Percentiles rank a stretch among this genome's conserved stretches.
phyloP scores from a whole-genome alignment of 805 yeast genomes.

The Pichia kluyveri region DNA sequence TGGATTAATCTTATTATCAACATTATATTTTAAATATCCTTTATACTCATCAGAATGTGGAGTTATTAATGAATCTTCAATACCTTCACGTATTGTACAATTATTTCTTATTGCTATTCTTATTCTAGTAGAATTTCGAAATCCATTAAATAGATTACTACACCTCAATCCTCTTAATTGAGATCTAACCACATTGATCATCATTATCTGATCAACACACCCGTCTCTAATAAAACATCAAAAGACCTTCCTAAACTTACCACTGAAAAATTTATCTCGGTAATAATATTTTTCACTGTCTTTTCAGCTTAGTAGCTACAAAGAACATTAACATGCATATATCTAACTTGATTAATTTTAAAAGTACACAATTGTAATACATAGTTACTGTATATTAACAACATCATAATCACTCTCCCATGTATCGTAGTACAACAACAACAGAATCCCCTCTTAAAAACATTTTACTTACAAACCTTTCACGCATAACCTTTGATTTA shows the following conservation, averaged over 20 bases:
- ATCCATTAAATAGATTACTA: not conserved
- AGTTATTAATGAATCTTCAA: not conserved
- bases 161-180: not conserved
- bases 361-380: too few species aligned
- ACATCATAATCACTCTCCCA: not conserved
- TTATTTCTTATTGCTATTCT: not conserved
- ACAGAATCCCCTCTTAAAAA: slow-evolving; percentile 95
- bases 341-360: too few species aligned
- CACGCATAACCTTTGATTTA: slow-evolving; percentile 43
- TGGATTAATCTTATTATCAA: slow-evolving; percentile 24
- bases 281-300: too few species aligned
- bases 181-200: not conserved
- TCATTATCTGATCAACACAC: not conserved
- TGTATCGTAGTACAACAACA: slow-evolving; percentile 52
- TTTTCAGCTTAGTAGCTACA: too few species aligned
- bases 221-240: too few species aligned
- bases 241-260: too few species aligned
- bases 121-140: not conserved
- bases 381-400: too few species aligned
- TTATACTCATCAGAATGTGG: slow-evolving; percentile 16
- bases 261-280: too few species aligned
- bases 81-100: not conserved
- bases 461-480: slow-evolving; percentile 80
- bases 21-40: slow-evolving; percentile 19
- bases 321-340: too few species aligned